These are phyloP conservation scores for Prinsepia uniflora DNA, from an alignment of 306 rosid species.

Conservation along the genomic window DNA sequence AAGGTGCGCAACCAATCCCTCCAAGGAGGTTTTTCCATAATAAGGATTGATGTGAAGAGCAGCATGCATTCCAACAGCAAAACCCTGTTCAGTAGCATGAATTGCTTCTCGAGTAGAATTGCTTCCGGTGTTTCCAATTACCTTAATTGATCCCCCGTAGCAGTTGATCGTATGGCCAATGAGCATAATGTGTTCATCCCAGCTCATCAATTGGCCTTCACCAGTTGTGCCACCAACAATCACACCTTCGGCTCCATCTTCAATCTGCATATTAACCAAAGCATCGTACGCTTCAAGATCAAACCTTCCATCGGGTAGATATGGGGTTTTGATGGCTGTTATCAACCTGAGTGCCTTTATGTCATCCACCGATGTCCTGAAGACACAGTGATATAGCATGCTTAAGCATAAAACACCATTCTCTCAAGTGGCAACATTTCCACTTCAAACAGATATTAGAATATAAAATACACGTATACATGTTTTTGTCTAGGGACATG, in stretches of 20 bases:
- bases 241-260: slow-evolving; percentile 68
- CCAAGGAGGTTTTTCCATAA: slow-evolving; percentile 83
- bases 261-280: slow-evolving; percentile 69
- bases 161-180: slow-evolving; percentile 87
- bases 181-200: slow-evolving; percentile 98
- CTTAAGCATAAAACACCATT: not conserved
- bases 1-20: slow-evolving; percentile 75
- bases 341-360: slow-evolving; percentile 69
- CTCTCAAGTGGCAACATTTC: not conserved
- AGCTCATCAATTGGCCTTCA: slow-evolving; percentile 94
- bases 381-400: slow-evolving; percentile 19
- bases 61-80: slow-evolving; percentile 98
- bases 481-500: not conserved
- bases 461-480: not conserved
- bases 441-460: not conserved
- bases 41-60: slow-evolving; percentile 98
- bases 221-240: slow-evolving; percentile 96
- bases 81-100: slow-evolving; percentile 95
- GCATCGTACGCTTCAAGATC: slow-evolving; percentile 93
- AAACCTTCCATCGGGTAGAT: slow-evolving; percentile 91
- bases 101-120: slow-evolving; percentile 92
- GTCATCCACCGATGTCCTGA: slow-evolving; percentile 78
- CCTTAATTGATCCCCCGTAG: slow-evolving; percentile 84
- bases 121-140: slow-evolving; percentile 91
- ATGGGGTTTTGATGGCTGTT: slow-evolving; percentile 95